phyloP scores from a whole-genome alignment of 2,329 filamentous ascomycete species.

The Talaromyces sp. region DNA sequence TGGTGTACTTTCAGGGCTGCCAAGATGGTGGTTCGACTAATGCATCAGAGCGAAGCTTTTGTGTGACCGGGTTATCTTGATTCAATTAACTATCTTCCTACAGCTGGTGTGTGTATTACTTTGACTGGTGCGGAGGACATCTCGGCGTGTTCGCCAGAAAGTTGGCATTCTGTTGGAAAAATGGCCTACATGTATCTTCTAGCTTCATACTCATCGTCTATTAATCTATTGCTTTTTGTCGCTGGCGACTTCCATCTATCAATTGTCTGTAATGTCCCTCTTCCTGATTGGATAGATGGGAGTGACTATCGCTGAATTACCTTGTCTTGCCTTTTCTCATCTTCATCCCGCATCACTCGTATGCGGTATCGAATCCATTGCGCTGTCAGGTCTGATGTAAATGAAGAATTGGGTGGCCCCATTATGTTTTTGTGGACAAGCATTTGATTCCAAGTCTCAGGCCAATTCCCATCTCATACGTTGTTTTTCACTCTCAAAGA shows the following conservation, averaged over 20 bases:
- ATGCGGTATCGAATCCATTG: neutral
- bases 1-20: neutral
- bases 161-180: no score
- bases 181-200: neutral
- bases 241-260: neutral
- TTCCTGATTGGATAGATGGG: neutral
- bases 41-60: neutral
- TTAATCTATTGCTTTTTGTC: neutral
- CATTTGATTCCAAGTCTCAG: neutral
- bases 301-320: neutral
- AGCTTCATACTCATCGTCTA: neutral
- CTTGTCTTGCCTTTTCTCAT: no score
- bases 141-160: no score
- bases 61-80: neutral
- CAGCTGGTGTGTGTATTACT: neutral
- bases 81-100: neutral
- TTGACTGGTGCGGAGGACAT: neutral
- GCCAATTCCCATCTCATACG: neutral
- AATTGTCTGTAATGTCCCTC: neutral
- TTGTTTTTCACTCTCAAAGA: neutral
- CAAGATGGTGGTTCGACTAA: conserved; percentile 5
- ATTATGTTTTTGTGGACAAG: neutral
- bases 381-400: neutral
- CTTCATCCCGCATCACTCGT: no score
- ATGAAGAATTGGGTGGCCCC: neutral